Evolutionary conservation across 768 basidiomycete species (phyloP).

Genomic region (Termitomyces sp.): DNA sequence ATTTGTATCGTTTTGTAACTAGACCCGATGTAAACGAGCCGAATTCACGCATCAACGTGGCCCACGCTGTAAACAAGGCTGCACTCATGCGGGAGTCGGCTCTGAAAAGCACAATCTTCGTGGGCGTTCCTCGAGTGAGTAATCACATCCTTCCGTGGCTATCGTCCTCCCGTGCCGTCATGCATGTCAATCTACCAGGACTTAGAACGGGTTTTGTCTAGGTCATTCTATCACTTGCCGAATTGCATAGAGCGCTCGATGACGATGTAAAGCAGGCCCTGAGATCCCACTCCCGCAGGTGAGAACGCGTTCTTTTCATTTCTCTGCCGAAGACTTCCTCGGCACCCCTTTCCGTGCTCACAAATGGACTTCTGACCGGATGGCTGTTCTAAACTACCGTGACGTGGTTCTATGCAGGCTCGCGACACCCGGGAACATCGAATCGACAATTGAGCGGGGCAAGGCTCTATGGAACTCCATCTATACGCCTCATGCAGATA

Average conservation of each 20-base stretch:
- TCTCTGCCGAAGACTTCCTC: conserved; percentile 11
- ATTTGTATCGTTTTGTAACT: conserved; percentile 78
- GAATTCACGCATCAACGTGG: conserved; percentile 37
- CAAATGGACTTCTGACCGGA: conserved; percentile 12
- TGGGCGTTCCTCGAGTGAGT: conserved; percentile 80
- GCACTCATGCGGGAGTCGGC: conserved; percentile 88
- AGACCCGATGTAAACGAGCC: conserved; percentile 37
- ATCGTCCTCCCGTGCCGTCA: conserved; percentile 5
- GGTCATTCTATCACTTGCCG: conserved; percentile 82
- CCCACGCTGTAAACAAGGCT: conserved; percentile 65
- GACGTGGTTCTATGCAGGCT: conserved; percentile 39
- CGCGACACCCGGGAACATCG: conserved; percentile 59
- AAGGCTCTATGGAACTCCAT: conserved; percentile 78
- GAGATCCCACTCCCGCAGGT: conserved; percentile 67
- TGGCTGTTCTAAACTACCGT: conserved; percentile 10
- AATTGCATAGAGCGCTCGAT: conserved; percentile 72
- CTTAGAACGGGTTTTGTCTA: conserved; percentile 27
- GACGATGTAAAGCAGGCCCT: conserved; percentile 75
- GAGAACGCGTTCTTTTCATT: conserved; percentile 15
- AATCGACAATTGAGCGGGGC: conserved; percentile 66
- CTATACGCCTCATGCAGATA: conserved; percentile 86
- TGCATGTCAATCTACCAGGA: conserved; percentile 3
- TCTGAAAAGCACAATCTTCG: conserved; percentile 85
- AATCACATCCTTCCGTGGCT: conserved; percentile 9
- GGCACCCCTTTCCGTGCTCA: conserved; percentile 8